phyloP scores from a whole-genome alignment of 2,329 filamentous ascomycete species.

The Arthrobotrys sinensis region DNA sequence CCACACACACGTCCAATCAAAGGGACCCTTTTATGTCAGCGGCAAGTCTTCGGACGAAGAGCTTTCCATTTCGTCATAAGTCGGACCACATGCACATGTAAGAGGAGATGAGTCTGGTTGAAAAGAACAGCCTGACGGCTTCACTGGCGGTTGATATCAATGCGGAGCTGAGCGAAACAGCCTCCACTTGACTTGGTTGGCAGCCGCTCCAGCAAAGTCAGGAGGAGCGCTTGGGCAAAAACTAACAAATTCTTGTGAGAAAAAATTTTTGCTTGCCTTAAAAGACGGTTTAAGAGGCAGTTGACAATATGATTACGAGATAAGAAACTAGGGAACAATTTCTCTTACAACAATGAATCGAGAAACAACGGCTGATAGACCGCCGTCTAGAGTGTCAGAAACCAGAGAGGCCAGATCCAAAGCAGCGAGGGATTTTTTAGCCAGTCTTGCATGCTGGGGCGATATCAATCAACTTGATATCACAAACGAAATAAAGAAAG shows the following conservation, averaged over 20 bases:
- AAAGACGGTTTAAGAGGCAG: constrained; percentile 34
- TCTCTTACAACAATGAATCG: constrained; percentile 41
- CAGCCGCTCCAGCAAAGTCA: constrained; percentile 32
- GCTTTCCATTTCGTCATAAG: constrained; percentile 46
- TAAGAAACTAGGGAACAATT: constrained; percentile 30
- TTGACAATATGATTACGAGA: constrained; percentile 50
- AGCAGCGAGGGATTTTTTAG: constrained; percentile 60
- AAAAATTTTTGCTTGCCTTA: constrained; percentile 39
- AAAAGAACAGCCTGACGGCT: not conserved
- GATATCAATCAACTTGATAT: constrained; percentile 32
- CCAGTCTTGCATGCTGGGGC: constrained; percentile 6
- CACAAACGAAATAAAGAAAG: constrained; percentile 16
- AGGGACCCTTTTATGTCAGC: constrained; percentile 17
- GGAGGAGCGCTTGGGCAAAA: constrained; percentile 53
- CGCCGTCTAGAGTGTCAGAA: constrained; percentile 3
- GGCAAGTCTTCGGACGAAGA: constrained; percentile 39
- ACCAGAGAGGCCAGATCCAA: constrained; percentile 23
- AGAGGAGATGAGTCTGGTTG: not conserved
- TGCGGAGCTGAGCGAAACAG: constrained; percentile 57
- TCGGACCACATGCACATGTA: constrained; percentile 33
- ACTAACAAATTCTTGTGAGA: not conserved
- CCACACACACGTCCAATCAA: constrained; percentile 38
- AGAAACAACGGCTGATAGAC: constrained; percentile 24
- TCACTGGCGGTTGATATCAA: constrained; percentile 21
- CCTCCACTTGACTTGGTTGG: constrained; percentile 11